Base-by-base conservation (phyloP, 345 rosid genomes). In the Adansonia digitata region DNA sequence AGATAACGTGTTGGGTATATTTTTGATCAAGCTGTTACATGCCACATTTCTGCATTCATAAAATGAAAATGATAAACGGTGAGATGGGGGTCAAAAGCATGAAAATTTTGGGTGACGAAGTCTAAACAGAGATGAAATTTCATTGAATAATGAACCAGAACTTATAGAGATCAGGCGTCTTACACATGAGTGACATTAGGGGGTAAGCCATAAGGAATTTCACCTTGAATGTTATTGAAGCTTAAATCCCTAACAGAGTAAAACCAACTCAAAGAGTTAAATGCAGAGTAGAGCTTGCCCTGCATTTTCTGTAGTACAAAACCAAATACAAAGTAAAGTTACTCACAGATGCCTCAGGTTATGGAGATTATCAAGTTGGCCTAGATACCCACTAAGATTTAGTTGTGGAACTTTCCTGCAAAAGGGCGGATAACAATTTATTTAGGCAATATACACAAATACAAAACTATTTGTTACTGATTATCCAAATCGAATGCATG, bases 151-250 rank as follows among this genome's bases (percentile, higher is more conserved):
- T 45, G 56, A 68, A 68, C 22, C 24, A 35, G 60, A 24, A 46
- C 79, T 52, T 29, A 15, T 17, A 66, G 15, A 72, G 64, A 45
- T 66, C 34, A 40, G 72, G 24, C 72, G 65, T 77, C 97, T 84
- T 82, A 94, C 99, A 95, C 69, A 64, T 87, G 90, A 68, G 96
- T 88, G 74, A 79, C 89, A 79, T 91, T 91, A 46, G 94, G 91
- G 20, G 99, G 99, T 73, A 94, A 81, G 61, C 78, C 81, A 55
- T 75, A 71, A 8, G 99, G 98, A 77, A 94, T 90, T 81, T 88
- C 93, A 78, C 96, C 99, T 57, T 24, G 53, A 49, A 94, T 77
- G 74, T 71, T 53, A 66, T 94, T 94, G 79, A 81, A 85, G 88
- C 97, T 91, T 57, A 91, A 69, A 86, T 95, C 99, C 84, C 99